phyloP scores from a whole-genome alignment of 75 land plant species.

The Isoetes taiwanensis region DNA sequence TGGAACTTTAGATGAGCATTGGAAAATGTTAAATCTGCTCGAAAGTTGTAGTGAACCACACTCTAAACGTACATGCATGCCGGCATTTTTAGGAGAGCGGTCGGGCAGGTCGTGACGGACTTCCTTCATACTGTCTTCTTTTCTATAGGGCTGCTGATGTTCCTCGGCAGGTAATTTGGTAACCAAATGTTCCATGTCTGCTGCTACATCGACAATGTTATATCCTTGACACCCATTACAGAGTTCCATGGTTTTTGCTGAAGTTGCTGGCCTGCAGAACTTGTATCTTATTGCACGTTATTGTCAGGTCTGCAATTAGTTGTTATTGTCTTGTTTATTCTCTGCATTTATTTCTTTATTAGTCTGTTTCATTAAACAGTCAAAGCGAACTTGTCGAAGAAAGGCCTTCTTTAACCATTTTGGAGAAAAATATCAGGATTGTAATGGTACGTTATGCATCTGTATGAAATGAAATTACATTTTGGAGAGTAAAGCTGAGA shows the following conservation, averaged over 20 bases:
- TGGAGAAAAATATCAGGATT: constrained; percentile 66
- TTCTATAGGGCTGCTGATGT: constrained; percentile 86
- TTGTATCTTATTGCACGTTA: constrained; percentile 82
- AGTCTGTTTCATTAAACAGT: constrained; percentile 23
- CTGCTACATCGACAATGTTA: background rate
- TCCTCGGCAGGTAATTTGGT: constrained; percentile 62
- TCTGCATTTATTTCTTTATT: background rate
- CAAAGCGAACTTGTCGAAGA: constrained; percentile 60
- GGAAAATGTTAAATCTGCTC: background rate
- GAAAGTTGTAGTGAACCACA: background rate
- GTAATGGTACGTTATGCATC: constrained; percentile 54
- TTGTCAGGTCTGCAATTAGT: constrained; percentile 50
- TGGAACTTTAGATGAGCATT: background rate
- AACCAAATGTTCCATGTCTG: background rate
- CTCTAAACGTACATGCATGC: background rate
- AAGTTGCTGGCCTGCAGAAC: constrained; percentile 78
- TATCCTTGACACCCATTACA: constrained; percentile 10
- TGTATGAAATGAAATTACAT: background rate
- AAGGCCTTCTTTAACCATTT: constrained; percentile 77
- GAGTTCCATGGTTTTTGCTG: constrained; percentile 99
- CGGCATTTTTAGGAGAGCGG: constrained; percentile 77
- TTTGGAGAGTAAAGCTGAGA: background rate
- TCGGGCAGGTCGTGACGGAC: constrained; percentile 96
- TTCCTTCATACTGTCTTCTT: constrained; percentile 85
- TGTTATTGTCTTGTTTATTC: background rate